Base-by-base conservation (phyloP, 1,139 yeast genomes). In the Yamadazyma dushanensis region DNA sequence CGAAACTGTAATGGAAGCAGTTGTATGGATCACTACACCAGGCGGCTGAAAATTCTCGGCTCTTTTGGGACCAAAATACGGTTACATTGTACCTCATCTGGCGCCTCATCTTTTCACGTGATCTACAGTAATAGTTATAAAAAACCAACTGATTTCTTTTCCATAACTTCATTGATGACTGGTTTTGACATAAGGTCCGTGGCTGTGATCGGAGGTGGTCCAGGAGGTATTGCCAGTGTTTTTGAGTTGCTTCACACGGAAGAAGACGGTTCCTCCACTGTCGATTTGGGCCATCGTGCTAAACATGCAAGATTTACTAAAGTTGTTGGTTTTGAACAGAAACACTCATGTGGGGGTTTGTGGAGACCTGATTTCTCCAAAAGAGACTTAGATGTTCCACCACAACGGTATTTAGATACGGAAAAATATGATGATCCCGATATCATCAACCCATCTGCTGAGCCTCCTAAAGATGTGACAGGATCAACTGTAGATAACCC, bases 171-270 rank as follows among this genome's bases (percentile, higher is more conserved):
- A n/a, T 14, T 9, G 14, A 36, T 36, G 39, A 23, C 30, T 16
- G 16, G 26, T 6, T 32, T 39, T 11, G 31, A 46, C 32, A 57
- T 61, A 29, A 39, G 58, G 16, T 48, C 53, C 4, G 55, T 65
- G 29, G 70, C 61, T 2, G 57, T 65, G 8, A 53, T 65, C 16
- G 70, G 70, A 1, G 64, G 61, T 15, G 70, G 70, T 6, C 70
- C 70, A 2, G 65, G 58, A 2, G 70, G 70, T 1, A 45, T 65
- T 26, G 69, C 69, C 11, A 46, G 67, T 1, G 45, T 63, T 10
- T 63, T 63, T 38, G 70, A 65, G 43, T 49, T 64, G 27, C 46
- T 59, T 6, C 70, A 64, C 44, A 61, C 68, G 2, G 50, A 50
- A 31, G 45, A 42, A 29, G 61, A 63, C 34, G 69, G 70, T 1